Evolutionary conservation across 2,329 filamentous ascomycete species (phyloP).

Genomic region (Penicillium digitatum): DNA sequence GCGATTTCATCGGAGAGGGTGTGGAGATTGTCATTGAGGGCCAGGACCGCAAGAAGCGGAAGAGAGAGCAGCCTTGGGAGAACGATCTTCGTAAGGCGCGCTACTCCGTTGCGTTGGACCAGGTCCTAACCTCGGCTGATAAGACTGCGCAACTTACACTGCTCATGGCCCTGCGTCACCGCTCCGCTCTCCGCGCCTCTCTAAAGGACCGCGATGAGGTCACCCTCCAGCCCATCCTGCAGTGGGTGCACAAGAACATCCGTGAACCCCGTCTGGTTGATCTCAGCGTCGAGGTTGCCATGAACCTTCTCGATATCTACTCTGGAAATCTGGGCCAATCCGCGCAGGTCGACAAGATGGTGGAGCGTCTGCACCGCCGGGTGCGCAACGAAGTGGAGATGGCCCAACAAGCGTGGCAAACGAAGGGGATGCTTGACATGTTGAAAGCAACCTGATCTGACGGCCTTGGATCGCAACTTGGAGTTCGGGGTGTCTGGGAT

Average conservation of each 20-base stretch:
- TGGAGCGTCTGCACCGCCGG: slow-evolving; percentile 64
- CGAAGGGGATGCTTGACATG: slow-evolving; percentile 83
- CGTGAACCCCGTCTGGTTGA: slow-evolving; percentile 75
- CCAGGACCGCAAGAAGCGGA: slow-evolving; percentile 56
- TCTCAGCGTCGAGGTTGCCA: slow-evolving; percentile 76
- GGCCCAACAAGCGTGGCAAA: slow-evolving; percentile 76
- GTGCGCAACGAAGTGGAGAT: slow-evolving; percentile 76
- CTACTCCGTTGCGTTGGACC: slow-evolving; percentile 74
- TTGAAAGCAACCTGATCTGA: slow-evolving; percentile 42
- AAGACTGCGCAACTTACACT: slow-evolving; percentile 68
- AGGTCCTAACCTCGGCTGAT: slow-evolving; percentile 61
- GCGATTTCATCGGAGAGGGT: slow-evolving; percentile 78
- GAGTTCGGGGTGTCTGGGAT: slow-evolving; percentile 22
- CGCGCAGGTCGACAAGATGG: slow-evolving; percentile 65
- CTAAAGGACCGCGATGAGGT: slow-evolving; percentile 76
- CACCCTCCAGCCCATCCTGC: slow-evolving; percentile 74
- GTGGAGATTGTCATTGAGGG: slow-evolving; percentile 84
- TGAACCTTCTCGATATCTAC: slow-evolving; percentile 83
- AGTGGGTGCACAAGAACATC: slow-evolving; percentile 78
- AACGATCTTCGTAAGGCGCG: slow-evolving; percentile 71
- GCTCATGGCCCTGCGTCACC: slow-evolving; percentile 79
- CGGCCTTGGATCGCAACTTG: slow-evolving; percentile 14
- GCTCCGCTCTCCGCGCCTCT: slow-evolving; percentile 76
- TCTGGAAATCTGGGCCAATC: slow-evolving; percentile 72
- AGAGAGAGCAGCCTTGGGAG: slow-evolving; percentile 74